Evolutionary conservation across 164 flowering plant species (phyloP), one percentile per base, ranked within the genome.

Genomic region (Piper betle): DNA sequence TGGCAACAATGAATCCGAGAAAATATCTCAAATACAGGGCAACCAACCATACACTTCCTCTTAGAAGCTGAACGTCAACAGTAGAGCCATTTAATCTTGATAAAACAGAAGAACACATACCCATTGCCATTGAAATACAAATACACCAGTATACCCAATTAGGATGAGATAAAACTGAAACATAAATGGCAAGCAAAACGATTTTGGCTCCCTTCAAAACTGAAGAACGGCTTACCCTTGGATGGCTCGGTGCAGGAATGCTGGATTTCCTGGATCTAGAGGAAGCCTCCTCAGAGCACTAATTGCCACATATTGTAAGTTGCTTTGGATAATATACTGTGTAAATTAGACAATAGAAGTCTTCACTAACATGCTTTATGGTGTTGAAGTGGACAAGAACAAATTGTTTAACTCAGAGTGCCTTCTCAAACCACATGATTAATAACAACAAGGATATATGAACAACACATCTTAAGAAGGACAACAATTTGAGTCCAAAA

Each of bases 261-360:
- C 82, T 8, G 96, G 97, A 76, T 93, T 90, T 66, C 99, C 98
- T 20, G 98, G 98, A 86, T 93, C 98, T 38, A 93, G 69, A 61
- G 98, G 98, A 64, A 93, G 96, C 68, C 97, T 86, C 78, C 96
- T 80, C 75, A 93, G 73, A 62, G 97, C 96, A 80, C 97, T 90
- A n/a, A 93, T 66, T 13, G 97, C 88, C 61, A 86, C 97, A 76
- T 93, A 90, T 81, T 93, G 98, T 73, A 93, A 75, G 77, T 93
- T 93, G 74, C 94, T 85, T 69, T 90, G 83, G 16, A 89, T 85
- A 64, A 88, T 75, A 54, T 79, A 90, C 98, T 93, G 81, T 20
- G 40, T 53, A 64, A 55, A n/a, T 61, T 41, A 60, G 12, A 19
- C 12, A 42, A 15, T 40, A 37, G 56, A 50, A 18, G 37, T 2